These are phyloP conservation scores for Datura wrightii DNA, from an alignment of 257 asterid species.

Conservation along the genomic window DNA sequence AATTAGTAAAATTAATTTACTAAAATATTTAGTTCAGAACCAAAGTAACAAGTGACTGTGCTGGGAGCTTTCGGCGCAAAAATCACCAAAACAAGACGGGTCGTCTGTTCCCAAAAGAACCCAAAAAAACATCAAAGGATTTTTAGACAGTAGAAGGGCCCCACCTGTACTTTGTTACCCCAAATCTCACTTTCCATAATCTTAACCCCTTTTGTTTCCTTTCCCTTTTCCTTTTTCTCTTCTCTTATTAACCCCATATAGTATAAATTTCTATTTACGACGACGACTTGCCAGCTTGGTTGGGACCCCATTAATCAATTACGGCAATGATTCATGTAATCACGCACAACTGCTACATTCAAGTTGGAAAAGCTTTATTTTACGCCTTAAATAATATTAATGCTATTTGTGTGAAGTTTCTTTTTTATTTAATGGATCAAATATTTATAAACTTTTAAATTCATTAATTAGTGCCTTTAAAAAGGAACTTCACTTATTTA, in stretches of 20 bases:
- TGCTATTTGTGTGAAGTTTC: too few species aligned
- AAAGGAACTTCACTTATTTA: too few species aligned
- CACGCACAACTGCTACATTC: not conserved
- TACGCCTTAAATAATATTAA: too few species aligned
- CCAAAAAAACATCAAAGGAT: not conserved
- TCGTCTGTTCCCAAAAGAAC: conserved; percentile 7
- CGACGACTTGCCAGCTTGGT: not conserved
- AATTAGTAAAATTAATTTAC: too few species aligned
- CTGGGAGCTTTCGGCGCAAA: not conserved
- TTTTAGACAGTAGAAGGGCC: not conserved
- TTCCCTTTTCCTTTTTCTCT: not conserved
- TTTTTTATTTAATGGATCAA: too few species aligned
- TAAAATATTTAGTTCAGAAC: too few species aligned
- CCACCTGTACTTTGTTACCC: not conserved
- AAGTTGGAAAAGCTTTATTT: not conserved
- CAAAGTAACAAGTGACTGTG: too few species aligned
- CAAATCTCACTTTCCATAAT: not conserved
- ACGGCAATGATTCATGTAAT: not conserved
- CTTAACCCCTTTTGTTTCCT: not conserved
- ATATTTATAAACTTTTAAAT: too few species aligned
- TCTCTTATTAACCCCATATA: not conserved
- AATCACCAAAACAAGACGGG: not conserved
- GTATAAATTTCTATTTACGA: not conserved
- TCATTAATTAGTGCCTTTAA: too few species aligned
- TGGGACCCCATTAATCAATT: not conserved